These are phyloP conservation scores for Gentiana straminea DNA, from an alignment of 257 asterid species.

Conservation along the genomic window DNA sequence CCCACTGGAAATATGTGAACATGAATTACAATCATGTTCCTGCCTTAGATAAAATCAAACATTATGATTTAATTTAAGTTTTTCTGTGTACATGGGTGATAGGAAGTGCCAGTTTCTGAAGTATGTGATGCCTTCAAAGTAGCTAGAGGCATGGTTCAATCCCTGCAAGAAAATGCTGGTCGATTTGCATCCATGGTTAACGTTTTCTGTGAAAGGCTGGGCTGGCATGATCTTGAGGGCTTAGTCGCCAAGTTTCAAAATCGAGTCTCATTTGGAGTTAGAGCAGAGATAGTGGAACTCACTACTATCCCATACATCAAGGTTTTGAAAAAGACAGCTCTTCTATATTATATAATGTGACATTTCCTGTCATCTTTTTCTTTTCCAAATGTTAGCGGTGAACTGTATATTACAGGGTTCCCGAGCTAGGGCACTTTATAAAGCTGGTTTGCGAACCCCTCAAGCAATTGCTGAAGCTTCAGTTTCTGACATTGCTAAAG, in stretches of 20 bases:
- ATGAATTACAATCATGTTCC: not conserved
- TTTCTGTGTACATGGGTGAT: constrained; percentile 19
- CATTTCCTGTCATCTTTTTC: constrained; percentile 7
- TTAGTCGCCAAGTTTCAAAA: constrained; percentile 84
- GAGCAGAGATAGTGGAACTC: constrained; percentile 97
- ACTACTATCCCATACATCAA: constrained; percentile 85
- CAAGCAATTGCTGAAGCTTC: constrained; percentile 97
- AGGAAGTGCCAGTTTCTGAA: constrained; percentile 83
- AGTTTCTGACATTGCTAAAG: constrained; percentile 76
- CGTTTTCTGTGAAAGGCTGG: constrained; percentile 97
- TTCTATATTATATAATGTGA: not conserved
- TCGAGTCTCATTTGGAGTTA: constrained; percentile 97
- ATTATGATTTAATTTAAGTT: constrained; percentile 1
- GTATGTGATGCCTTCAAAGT: constrained; percentile 87
- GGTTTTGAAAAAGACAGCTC: constrained; percentile 31
- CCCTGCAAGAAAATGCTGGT: constrained; percentile 97
- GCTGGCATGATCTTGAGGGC: constrained; percentile 94
- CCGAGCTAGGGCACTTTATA: constrained; percentile 96
- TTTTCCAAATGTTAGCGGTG: constrained; percentile 16
- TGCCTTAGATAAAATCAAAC: not conserved
- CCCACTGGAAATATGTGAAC: too few relatives aligned
- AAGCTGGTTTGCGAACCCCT: constrained; percentile 90
- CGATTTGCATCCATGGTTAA: constrained; percentile 99
- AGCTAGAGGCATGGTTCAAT: constrained; percentile 99
- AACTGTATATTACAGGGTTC: constrained; percentile 54